Evolutionary conservation across 306 rosid species (phyloP).

Genomic region (Carpinus fangiana): DNA sequence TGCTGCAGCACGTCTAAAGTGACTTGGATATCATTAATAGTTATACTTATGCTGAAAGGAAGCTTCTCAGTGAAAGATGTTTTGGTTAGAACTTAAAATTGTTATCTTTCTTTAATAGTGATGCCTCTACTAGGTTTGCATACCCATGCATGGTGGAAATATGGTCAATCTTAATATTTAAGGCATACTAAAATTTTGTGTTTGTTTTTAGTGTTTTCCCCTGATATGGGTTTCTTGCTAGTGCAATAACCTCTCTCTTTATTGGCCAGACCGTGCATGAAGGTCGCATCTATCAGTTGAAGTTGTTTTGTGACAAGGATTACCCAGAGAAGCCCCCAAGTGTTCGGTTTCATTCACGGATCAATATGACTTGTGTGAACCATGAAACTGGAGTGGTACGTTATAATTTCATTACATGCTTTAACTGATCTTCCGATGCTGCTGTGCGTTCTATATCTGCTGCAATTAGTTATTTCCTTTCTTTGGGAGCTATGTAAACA

Average conservation of each 20-base stretch:
- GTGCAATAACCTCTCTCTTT: constrained; percentile 24
- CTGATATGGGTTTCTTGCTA: constrained; percentile 23
- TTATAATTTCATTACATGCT: constrained; percentile 21
- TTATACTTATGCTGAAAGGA: neutral
- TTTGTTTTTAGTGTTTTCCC: constrained; percentile 1
- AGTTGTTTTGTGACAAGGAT: constrained; percentile 97
- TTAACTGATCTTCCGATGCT: neutral
- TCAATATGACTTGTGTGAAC: constrained; percentile 96
- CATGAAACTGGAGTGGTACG: constrained; percentile 99
- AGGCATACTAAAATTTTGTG: neutral
- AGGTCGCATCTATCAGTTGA: constrained; percentile 98
- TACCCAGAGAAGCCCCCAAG: constrained; percentile 99
- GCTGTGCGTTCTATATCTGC: neutral
- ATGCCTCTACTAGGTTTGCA: neutral
- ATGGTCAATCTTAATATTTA: neutral
- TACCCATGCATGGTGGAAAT: neutral
- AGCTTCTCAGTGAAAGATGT: neutral
- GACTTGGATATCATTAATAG: constrained; percentile 4
- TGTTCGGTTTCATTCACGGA: constrained; percentile 96
- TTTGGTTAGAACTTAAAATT: neutral
- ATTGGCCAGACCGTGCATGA: constrained; percentile 86
- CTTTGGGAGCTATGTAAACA: neutral
- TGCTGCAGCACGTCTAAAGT: neutral
- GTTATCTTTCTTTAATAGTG: neutral
- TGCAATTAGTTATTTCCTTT: neutral